A percentile compares a stretch with the other conserved stretches of the same genome.
phyloP scores from a whole-genome alignment of 768 basidiomycete genomes.

The Psilocybe azurescens region DNA sequence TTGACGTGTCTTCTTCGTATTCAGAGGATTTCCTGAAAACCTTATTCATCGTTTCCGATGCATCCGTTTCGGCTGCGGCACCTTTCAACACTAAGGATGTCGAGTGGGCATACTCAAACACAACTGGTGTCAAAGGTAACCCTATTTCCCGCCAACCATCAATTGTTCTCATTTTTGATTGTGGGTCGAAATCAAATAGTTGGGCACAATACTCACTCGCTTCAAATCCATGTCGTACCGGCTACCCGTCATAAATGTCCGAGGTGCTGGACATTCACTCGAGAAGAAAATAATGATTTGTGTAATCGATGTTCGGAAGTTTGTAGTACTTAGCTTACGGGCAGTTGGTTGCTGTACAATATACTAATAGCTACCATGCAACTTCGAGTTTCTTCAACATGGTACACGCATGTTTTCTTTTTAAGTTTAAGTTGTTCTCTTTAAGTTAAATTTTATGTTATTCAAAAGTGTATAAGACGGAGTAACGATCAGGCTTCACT shows the following conservation, averaged over 20 bases:
- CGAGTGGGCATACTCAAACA: constrained; percentile 11
- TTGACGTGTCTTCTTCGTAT: not conserved
- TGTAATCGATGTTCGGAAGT: constrained; percentile 66
- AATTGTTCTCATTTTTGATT: not conserved
- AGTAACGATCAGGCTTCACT: too few relatives aligned
- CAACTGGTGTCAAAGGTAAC: not conserved
- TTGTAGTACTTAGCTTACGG: constrained; percentile 7
- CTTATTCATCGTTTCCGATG: constrained; percentile 84
- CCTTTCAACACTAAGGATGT: not conserved
- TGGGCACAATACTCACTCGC: constrained; percentile 30
- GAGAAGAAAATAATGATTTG: constrained; percentile 51
- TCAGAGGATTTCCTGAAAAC: constrained; percentile 69
- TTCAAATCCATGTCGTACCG: constrained; percentile 60
- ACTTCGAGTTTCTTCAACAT: too few relatives aligned
- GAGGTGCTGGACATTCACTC: constrained; percentile 86
- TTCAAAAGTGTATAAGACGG: too few relatives aligned
- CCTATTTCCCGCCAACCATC: not conserved
- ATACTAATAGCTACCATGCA: constrained; percentile 52
- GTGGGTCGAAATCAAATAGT: not conserved
- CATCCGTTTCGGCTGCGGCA: constrained; percentile 51
- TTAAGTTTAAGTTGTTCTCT: too few relatives aligned
- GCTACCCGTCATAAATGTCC: constrained; percentile 78
- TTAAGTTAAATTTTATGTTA: too few relatives aligned
- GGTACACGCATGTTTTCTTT: too few relatives aligned
- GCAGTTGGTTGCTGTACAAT: constrained; percentile 25